phyloP scores from a whole-genome alignment of 2,329 filamentous ascomycete genomes.

The Fusarium stilboides region DNA sequence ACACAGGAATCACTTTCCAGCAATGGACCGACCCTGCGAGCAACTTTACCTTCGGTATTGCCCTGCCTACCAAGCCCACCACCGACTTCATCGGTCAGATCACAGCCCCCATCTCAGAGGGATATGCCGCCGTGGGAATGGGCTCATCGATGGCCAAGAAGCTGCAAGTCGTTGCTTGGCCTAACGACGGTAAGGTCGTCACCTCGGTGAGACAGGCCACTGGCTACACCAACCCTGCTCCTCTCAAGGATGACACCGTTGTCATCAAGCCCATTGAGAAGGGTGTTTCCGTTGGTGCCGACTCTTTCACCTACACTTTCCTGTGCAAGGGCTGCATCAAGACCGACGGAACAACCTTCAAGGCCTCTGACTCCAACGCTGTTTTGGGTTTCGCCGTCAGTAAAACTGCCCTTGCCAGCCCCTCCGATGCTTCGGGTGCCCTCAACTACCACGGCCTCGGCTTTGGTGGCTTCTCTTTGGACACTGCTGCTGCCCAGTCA shows the following conservation, averaged over 20 bases:
- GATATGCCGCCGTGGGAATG: slow-evolving; percentile 70
- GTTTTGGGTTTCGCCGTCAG: slow-evolving; percentile 72
- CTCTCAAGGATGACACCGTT: slow-evolving; percentile 72
- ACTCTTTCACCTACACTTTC: slow-evolving; percentile 75
- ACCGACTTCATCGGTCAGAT: slow-evolving; percentile 72
- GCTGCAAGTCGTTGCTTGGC: slow-evolving; percentile 72
- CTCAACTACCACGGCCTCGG: slow-evolving; percentile 59
- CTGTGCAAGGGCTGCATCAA: slow-evolving; percentile 72
- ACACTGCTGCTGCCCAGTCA: slow-evolving; percentile 56
- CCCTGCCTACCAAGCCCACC: slow-evolving; percentile 66
- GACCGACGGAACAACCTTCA: slow-evolving; percentile 61
- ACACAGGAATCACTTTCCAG: slow-evolving; percentile 68
- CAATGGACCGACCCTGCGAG: slow-evolving; percentile 62
- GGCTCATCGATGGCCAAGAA: slow-evolving; percentile 71
- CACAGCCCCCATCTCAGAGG: slow-evolving; percentile 64
- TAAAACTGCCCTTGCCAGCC: slow-evolving; percentile 59
- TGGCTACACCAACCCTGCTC: slow-evolving; percentile 71
- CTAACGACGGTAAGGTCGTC: slow-evolving; percentile 66
- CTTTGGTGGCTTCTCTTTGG: slow-evolving; percentile 62
- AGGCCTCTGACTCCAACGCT: slow-evolving; percentile 61
- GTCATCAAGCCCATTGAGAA: slow-evolving; percentile 69
- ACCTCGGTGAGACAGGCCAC: slow-evolving; percentile 72
- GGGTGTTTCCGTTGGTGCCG: slow-evolving; percentile 69
- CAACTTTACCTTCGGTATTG: slow-evolving; percentile 68
- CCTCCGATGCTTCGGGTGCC: slow-evolving; percentile 52